Evolutionary conservation across 306 rosid genomes (phyloP).

Genomic region (Prunus fruticosa): DNA sequence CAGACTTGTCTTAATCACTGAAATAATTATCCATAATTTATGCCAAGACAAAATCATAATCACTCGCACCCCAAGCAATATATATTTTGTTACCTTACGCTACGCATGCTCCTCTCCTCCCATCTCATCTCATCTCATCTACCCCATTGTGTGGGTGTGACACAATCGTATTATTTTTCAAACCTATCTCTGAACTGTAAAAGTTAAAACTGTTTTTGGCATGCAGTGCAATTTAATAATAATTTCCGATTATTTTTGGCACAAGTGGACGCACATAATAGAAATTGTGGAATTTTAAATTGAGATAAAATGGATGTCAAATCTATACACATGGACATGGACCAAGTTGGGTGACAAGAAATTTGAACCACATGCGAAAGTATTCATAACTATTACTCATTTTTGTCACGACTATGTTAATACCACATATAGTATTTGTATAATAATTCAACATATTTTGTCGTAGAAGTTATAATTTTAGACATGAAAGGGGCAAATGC

Average conservation of each 20-base stretch:
- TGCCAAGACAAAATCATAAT: constrained; percentile 27
- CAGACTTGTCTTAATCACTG: constrained; percentile 7
- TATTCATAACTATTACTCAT: background rate
- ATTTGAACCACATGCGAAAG: background rate
- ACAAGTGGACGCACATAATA: background rate
- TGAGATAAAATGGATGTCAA: background rate
- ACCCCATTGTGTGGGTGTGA: background rate
- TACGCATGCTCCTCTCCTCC: background rate
- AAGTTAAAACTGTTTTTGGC: too few relatives aligned
- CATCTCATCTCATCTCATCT: too few relatives aligned
- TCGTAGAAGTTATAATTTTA: background rate
- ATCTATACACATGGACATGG: background rate
- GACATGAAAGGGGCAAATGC: too few relatives aligned
- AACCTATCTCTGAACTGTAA: too few relatives aligned
- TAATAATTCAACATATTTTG: background rate
- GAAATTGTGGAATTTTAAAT: background rate
- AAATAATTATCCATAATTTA: constrained; percentile 9
- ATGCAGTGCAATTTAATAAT: background rate
- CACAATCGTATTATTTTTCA: too few relatives aligned
- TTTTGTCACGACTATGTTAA: background rate
- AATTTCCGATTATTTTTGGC: background rate
- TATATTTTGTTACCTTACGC: background rate
- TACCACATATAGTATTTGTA: background rate
- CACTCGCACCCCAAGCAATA: constrained; percentile 5
- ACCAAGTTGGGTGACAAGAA: background rate